phyloP scores from a whole-genome alignment of 495 filamentous ascomycete species.

The Neurospora hispaniola region DNA sequence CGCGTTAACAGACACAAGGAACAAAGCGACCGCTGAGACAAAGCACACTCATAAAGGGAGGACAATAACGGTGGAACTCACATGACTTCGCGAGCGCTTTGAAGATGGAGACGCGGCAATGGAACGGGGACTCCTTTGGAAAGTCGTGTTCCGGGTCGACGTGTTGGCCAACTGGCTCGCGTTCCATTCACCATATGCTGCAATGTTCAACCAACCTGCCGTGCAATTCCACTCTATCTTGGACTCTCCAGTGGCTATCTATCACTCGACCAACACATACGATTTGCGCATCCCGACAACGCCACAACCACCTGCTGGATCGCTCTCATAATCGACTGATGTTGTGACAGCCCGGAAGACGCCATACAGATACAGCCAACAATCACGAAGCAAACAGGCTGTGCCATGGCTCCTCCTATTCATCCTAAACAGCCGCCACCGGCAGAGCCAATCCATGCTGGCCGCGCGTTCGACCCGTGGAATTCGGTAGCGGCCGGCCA shows the following conservation, averaged over 20 bases:
- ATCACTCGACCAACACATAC: background rate
- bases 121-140: background rate
- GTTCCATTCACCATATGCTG: background rate
- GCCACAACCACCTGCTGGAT: background rate
- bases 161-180: background rate
- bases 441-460: constrained; percentile 32
- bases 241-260: background rate
- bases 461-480: constrained; percentile 64
- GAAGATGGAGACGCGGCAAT: background rate
- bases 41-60: background rate
- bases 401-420: constrained; percentile 14
- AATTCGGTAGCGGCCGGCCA: constrained; percentile 73
- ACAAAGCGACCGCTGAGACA: background rate
- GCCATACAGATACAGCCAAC: background rate
- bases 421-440: constrained; percentile 28
- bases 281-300: background rate
- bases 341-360: background rate
- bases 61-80: background rate
- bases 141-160: background rate
- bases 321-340: background rate
- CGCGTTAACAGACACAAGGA: background rate
- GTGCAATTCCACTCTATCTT: background rate
- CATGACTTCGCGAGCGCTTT: background rate
- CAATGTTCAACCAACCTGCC: background rate
- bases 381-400: constrained; percentile 1